phyloP scores from a whole-genome alignment of 352 stramenopile species.

The Poterioochromonas sp. region DNA sequence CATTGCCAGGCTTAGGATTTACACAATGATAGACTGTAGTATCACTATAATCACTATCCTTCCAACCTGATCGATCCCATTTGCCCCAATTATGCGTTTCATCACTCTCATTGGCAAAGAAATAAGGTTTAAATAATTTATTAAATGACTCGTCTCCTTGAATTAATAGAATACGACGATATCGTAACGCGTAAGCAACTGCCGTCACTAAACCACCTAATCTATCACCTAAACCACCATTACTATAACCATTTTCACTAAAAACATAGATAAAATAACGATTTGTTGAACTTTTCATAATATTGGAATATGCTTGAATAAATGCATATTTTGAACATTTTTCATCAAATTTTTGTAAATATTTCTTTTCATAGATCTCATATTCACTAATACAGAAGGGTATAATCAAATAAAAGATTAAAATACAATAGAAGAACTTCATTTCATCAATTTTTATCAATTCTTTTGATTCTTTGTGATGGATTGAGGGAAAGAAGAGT shows the following conservation, averaged over 20 bases:
- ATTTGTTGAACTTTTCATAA: not conserved
- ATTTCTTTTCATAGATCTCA: not conserved
- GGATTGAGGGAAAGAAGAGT: too few relatives aligned
- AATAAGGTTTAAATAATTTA: constrained; percentile 11
- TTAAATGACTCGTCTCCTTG: not conserved
- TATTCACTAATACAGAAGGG: not conserved
- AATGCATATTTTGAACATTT: constrained; percentile 2
- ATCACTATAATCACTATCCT: not conserved
- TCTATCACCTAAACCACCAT: constrained; percentile 14
- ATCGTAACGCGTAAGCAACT: not conserved
- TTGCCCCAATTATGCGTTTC: not conserved
- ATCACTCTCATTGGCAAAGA: not conserved
- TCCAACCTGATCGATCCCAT: not conserved
- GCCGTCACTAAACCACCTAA: constrained; percentile 7
- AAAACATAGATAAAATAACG: not conserved
- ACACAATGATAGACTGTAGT: not conserved
- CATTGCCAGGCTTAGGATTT: not conserved
- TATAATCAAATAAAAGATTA: too few relatives aligned
- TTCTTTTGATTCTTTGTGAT: too few relatives aligned
- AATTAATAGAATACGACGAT: not conserved
- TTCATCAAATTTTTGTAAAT: not conserved
- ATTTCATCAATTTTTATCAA: too few relatives aligned
- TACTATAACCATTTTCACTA: not conserved
- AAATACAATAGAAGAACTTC: too few relatives aligned
- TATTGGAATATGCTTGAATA: not conserved